These are phyloP conservation scores for Glycine latifolia DNA, from an alignment of 306 rosid species.

Conservation along the genomic window DNA sequence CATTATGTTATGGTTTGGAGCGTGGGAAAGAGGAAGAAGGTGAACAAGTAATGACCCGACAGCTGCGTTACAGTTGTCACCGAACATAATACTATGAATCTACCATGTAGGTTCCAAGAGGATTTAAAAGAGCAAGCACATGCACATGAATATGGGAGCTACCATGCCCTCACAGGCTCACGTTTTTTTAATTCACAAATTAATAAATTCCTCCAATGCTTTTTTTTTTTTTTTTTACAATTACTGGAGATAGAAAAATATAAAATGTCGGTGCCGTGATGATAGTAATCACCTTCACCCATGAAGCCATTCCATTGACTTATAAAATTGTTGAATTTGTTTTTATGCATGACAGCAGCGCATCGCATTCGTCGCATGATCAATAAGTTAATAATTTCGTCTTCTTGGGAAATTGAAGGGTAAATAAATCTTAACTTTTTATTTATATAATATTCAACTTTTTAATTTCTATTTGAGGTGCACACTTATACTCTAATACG, in stretches of 20 bases:
- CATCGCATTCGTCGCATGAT: neutral
- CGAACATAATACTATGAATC: constrained; percentile 11
- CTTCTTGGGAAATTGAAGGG: no score
- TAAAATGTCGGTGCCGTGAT: constrained; percentile 5
- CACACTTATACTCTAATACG: no score
- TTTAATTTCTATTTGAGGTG: no score
- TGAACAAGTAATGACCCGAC: constrained; percentile 45
- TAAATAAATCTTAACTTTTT: no score
- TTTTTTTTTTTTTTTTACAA: neutral
- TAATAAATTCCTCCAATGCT: neutral
- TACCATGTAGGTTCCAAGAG: neutral
- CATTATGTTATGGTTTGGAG: neutral
- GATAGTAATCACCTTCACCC: neutral
- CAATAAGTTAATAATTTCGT: no score
- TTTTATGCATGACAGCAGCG: neutral
- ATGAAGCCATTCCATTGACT: neutral
- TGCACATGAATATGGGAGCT: neutral
- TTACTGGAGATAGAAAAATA: neutral
- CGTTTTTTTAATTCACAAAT: neutral
- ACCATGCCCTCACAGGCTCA: neutral
- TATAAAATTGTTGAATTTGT: neutral
- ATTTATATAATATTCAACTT: no score
- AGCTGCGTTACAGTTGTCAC: constrained; percentile 73
- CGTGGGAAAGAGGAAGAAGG: neutral
- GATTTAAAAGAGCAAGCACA: constrained; percentile 7